These are phyloP conservation scores for Dactylellina haptotyla DNA, from an alignment of 2,329 filamentous ascomycete species.

Conservation along the genomic window DNA sequence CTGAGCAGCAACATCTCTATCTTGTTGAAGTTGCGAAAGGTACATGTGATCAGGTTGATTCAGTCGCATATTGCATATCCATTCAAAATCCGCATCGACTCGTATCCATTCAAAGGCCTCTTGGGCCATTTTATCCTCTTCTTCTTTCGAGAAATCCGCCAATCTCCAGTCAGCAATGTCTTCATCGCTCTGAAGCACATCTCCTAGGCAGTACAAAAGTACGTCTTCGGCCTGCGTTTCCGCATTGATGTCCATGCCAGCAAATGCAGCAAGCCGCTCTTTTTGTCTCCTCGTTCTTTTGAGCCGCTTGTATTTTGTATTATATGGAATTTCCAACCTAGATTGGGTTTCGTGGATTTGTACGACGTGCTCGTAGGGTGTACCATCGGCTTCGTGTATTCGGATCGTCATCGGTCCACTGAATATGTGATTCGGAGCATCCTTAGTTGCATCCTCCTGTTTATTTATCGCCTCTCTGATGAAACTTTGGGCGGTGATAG, in stretches of 20 bases:
- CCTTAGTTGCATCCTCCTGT: conserved; percentile 12
- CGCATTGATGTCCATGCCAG: conserved; percentile 71
- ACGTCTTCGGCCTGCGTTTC: conserved; percentile 78
- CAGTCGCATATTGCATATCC: conserved; percentile 85
- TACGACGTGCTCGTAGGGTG: conserved; percentile 96
- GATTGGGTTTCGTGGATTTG: conserved; percentile 88
- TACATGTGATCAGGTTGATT: conserved; percentile 97
- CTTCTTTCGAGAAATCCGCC: conserved; percentile 87
- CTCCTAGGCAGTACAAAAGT: conserved; percentile 88
- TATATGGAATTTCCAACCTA: conserved; percentile 95
- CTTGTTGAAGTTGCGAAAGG: conserved; percentile 94
- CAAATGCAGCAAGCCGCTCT: conserved; percentile 74
- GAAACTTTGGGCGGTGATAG: conserved; percentile 72
- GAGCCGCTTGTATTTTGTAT: conserved; percentile 97
- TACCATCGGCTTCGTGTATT: conserved; percentile 97
- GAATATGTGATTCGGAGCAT: conserved; percentile 65
- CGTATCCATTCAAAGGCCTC: conserved; percentile 99
- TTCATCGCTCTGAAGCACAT: conserved; percentile 83
- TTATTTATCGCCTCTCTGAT: conserved; percentile 82
- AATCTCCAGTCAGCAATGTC: conserved; percentile 86
- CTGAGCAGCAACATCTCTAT: conserved; percentile 93
- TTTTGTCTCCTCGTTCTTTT: conserved; percentile 87
- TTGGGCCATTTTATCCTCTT: conserved; percentile 89
- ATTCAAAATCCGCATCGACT: conserved; percentile 97
- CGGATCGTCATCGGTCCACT: conserved; percentile 97